Evolutionary conservation across 2,329 filamentous ascomycete species (phyloP), one percentile per base, ranked within the genome.

Genomic region (Pseudogymnoascus sp.): DNA sequence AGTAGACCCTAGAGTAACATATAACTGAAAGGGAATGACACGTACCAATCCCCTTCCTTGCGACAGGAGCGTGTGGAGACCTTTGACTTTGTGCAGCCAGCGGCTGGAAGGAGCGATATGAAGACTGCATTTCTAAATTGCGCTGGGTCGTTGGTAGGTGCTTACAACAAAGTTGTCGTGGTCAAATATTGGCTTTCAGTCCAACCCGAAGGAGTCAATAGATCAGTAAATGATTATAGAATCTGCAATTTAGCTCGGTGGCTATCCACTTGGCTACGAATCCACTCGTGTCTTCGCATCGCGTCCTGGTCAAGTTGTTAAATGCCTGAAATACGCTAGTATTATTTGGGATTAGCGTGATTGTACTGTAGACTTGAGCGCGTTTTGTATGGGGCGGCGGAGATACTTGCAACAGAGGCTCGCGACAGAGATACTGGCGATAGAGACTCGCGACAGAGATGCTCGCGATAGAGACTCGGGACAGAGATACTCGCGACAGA

Each of bases 31-130:
- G 50, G 64, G 63, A 47, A 62, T 64, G 59, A 65, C 64, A 73
- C 73, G 65, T 71, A 73, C 73, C 72, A 68, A 73, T 73, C 67
- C 72, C 73, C 71, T 72, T 71, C 64, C 73, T 69, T 61, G 69
- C 57, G 50, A 68, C 67, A 61, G 67, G 64, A 19, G 68, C 65
- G 64, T 73, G 71, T 63, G 72, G 71, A 62, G 71, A 72, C 60
- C 72, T 65, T 61, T 67, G 65, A 10, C 4, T 57, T 57, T 57
- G 50, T 61, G 65, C 64, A 53, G 65, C 61, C 60, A 65, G 64
- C 38, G 63, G 65, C 7, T 69, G 68, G 60, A 70, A 71, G 47
- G 67, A 66, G 57, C 72, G 69, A 65, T 72, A 74, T 64, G 66
- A 67, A 42, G 68, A 67, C 65, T 74, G 71, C 72, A 73, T 73